Base-by-base conservation (phyloP, 2,329 filamentous ascomycete species). In the Cladosporium phlei region DNA sequence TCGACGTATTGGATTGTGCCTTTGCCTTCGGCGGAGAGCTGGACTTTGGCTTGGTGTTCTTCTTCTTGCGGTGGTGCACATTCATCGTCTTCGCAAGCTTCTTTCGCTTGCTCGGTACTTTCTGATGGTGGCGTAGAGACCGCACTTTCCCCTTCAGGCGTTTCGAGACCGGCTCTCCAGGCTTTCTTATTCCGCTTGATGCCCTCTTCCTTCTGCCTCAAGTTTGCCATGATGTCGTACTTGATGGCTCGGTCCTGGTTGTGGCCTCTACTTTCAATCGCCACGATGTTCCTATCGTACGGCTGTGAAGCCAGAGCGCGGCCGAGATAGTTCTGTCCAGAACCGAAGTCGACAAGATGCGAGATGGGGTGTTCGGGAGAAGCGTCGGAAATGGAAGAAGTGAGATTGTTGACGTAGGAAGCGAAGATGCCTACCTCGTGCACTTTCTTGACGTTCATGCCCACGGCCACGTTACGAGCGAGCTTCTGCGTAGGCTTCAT, bases 371-470 rank as follows among this genome's bases (percentile, higher is more conserved):
- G 57, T 46, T 64, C 61, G n/a, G n/a, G n/a, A 11, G 75, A 68
- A 38, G 73, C 67, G 0, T 73, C 70, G 20, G 56, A 48, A 20
- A 83, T 76, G 1, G 78, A 69, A 2, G 71, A 62, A 3, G 78
- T 75, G 19, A 95, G 76, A 21, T 78, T 75, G 45, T 88, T 78
- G 43, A 97, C 79, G 59, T 91, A 97, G 52, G 79, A 78, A n/a
- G 91, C 86, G 61, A 97, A 96, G 61, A 93, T 82, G 50, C 82
- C 79, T 24, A 97, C 93, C 69, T 98, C 93, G 61, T 98, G 93
- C 1, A 88, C 77, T 68, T 98, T 98, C 66, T 98, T 98, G 14
- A 85, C 80, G 52, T 88, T 95, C 93, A 98, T 98, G 3, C 93
- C 93, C 11, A 95, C 78, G 0, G 86, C 79, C 12, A 95, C 79